Evolutionary conservation across 2,329 filamentous ascomycete species (phyloP).

Genomic region (Penicillium sp.): DNA sequence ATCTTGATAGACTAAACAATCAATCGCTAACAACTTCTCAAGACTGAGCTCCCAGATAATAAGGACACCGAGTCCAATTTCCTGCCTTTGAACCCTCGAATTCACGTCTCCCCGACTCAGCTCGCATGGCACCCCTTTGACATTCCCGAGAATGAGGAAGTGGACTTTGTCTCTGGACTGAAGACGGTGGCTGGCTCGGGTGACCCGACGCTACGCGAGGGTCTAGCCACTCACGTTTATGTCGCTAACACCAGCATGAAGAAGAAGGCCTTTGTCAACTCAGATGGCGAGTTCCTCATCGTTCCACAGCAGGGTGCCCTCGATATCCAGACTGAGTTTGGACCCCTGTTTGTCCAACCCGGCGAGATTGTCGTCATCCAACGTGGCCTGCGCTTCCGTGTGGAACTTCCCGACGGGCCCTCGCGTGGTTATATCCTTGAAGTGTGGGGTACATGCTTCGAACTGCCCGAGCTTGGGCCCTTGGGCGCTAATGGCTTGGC

Average conservation of each 20-base stretch:
- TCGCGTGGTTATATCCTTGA: slow-evolving; percentile 70
- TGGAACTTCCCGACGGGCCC: slow-evolving; percentile 63
- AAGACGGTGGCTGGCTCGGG: slow-evolving; percentile 60
- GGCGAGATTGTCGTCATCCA: slow-evolving; percentile 71
- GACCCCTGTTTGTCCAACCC: slow-evolving; percentile 65
- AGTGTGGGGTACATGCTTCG: slow-evolving; percentile 66
- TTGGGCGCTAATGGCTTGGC: slow-evolving; percentile 69
- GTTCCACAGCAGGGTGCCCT: slow-evolving; percentile 67
- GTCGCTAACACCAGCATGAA: slow-evolving; percentile 61
- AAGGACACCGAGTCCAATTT: slow-evolving; percentile 40
- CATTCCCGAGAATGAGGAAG: slow-evolving; percentile 51
- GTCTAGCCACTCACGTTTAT: slow-evolving; percentile 60
- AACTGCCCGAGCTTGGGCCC: slow-evolving; percentile 68
- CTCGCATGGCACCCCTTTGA: slow-evolving; percentile 63
- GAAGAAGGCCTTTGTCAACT: slow-evolving; percentile 61
- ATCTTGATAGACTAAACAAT: background rate
- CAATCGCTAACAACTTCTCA: slow-evolving; percentile 15
- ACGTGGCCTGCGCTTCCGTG: slow-evolving; percentile 65
- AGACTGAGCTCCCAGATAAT: slow-evolving; percentile 51
- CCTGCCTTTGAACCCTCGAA: slow-evolving; percentile 53
- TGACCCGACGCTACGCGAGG: slow-evolving; percentile 60
- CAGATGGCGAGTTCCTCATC: slow-evolving; percentile 69
- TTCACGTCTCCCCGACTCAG: slow-evolving; percentile 60
- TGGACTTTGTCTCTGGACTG: slow-evolving; percentile 60
- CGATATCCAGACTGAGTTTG: slow-evolving; percentile 71